Evolutionary conservation across 1,284 basidiomycete species (phyloP).

Genomic region (Melampsora americana): DNA sequence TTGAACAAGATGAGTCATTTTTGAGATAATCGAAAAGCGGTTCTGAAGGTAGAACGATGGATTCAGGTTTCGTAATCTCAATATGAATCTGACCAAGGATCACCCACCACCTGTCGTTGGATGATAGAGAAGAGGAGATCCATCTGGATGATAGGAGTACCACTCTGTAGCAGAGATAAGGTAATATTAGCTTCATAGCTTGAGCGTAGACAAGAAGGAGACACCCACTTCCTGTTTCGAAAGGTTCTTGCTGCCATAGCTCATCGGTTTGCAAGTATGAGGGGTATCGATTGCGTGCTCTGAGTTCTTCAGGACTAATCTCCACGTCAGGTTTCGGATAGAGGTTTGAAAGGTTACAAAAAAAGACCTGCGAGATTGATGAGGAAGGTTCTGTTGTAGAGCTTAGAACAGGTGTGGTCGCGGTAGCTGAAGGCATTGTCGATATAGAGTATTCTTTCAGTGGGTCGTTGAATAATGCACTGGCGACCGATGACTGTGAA

Average conservation of each 20-base stretch:
- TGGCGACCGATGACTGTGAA: background rate
- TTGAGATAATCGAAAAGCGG: conserved; percentile 42
- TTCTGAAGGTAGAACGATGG: conserved; percentile 10
- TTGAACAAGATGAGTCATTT: conserved; percentile 16
- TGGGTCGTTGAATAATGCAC: conserved; percentile 23
- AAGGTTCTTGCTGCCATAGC: conserved; percentile 40
- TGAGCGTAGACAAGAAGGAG: background rate
- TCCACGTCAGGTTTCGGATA: conserved; percentile 26
- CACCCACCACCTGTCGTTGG: conserved; percentile 24
- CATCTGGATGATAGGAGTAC: conserved; percentile 38
- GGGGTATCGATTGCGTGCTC: conserved; percentile 10
- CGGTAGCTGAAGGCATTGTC: background rate
- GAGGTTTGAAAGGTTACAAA: conserved; percentile 23
- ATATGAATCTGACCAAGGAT: background rate
- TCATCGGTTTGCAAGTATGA: conserved; percentile 13
- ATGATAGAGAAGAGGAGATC: conserved; percentile 38
- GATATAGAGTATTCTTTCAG: conserved; percentile 8
- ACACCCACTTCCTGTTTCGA: conserved; percentile 28
- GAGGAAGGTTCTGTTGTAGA: background rate
- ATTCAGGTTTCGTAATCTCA: conserved; percentile 1
- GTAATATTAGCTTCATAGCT: background rate
- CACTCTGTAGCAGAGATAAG: conserved; percentile 17
- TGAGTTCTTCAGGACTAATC: conserved; percentile 39
- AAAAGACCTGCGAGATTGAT: conserved; percentile 15
- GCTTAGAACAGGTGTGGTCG: background rate